Conservation (phyloP, 768 basidiomycete genomes). For the Macrolepiota dolichaula region DNA sequence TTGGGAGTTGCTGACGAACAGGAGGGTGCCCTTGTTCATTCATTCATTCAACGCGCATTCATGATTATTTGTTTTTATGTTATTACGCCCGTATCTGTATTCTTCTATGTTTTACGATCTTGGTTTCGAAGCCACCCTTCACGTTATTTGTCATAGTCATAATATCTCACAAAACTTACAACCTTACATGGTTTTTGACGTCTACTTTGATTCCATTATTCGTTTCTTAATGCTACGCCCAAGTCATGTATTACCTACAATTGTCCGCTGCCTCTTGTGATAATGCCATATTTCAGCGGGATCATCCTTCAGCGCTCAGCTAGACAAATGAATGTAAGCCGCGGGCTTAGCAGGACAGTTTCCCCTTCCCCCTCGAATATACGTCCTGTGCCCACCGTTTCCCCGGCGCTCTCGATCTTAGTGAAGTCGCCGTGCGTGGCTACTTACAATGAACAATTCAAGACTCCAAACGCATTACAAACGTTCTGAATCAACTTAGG, state of each 20-base stretch:
- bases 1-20: background rate
- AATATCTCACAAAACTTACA: background rate
- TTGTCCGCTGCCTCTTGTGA: too few relatives aligned
- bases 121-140: background rate
- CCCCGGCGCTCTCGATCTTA: too few relatives aligned
- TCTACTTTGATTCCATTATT: background rate
- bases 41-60: background rate
- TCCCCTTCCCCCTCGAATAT: too few relatives aligned
- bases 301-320: too few relatives aligned
- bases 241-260: background rate
- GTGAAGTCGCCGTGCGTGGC: too few relatives aligned
- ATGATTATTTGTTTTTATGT: background rate
- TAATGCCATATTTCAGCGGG: too few relatives aligned
- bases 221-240: background rate
- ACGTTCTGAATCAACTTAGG: too few relatives aligned
- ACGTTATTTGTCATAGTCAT: background rate
- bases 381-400: too few relatives aligned
- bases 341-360: too few relatives aligned
- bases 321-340: too few relatives aligned
- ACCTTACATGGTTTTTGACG: background rate
- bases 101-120: background rate
- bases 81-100: slow-evolving; percentile 1
- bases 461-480: too few relatives aligned
- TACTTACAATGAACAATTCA: too few relatives aligned
- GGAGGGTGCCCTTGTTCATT: background rate